A percentile compares a stretch with the other conserved stretches of the same genome.
phyloP scores from a whole-genome alignment of 2,329 filamentous ascomycete genomes.

The Trichoderma gracile region DNA sequence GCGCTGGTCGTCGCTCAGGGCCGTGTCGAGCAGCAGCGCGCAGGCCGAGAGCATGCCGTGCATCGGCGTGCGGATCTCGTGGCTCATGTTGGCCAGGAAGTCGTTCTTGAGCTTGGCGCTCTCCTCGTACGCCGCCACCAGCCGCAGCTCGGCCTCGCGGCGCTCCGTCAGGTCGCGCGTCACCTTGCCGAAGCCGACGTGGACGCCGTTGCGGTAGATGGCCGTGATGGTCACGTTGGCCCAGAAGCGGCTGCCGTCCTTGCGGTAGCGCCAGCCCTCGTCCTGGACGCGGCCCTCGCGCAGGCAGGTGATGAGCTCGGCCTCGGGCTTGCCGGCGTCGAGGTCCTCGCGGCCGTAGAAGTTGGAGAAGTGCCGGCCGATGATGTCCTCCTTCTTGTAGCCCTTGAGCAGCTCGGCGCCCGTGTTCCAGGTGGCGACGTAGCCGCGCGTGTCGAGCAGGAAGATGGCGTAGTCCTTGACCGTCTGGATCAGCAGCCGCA shows the following conservation, averaged over 20 bases:
- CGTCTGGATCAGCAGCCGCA: constrained; percentile 61
- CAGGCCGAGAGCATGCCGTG: constrained; percentile 63
- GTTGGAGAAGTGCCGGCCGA: constrained; percentile 59
- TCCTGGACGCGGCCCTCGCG: constrained; percentile 58
- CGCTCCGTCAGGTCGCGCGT: constrained; percentile 59
- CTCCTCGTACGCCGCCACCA: constrained; percentile 61
- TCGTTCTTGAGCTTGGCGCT: constrained; percentile 63
- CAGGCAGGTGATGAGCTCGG: constrained; percentile 54
- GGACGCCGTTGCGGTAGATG: constrained; percentile 52
- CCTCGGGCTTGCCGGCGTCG: constrained; percentile 49
- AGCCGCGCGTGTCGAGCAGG: constrained; percentile 57
- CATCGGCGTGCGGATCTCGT: constrained; percentile 66
- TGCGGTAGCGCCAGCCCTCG: constrained; percentile 60
- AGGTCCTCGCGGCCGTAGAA: constrained; percentile 58
- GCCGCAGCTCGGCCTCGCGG: constrained; percentile 53
- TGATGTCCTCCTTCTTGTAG: constrained; percentile 54
- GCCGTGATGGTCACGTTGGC: constrained; percentile 62
- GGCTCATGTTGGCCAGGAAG: constrained; percentile 64
- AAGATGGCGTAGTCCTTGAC: constrained; percentile 66
- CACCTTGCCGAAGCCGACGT: constrained; percentile 60
- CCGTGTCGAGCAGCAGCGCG: constrained; percentile 56
- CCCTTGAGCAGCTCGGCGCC: constrained; percentile 59
- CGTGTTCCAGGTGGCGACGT: constrained; percentile 59
- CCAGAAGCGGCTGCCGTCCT: constrained; percentile 61
- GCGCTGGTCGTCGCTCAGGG: constrained; percentile 53